phyloP scores from a whole-genome alignment of 305 asterid species.

The Euphrasia arctica region DNA sequence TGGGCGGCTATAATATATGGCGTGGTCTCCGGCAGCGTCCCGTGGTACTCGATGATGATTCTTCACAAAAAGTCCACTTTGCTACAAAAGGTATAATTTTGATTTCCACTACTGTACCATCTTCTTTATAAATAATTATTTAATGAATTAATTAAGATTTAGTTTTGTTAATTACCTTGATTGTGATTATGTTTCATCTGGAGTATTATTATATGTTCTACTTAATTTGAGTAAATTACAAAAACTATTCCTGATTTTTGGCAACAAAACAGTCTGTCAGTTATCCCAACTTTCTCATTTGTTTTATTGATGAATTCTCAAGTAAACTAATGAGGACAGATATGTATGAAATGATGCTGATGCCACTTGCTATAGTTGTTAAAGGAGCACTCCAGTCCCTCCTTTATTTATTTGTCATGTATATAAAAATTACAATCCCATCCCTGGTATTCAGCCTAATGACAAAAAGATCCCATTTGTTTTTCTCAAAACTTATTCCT shows the following conservation, averaged over 20 bases:
- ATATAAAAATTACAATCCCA: too few relatives aligned
- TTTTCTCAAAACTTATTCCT: neutral
- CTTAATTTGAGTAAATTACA: neutral
- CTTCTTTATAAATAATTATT: too few relatives aligned
- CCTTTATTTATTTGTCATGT: too few relatives aligned
- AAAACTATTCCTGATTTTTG: neutral
- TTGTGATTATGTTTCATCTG: neutral
- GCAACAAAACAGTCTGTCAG: neutral
- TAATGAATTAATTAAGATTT: neutral
- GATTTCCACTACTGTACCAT: neutral
- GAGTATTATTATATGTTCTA: too few relatives aligned
- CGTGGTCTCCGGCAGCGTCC: constrained; percentile 55
- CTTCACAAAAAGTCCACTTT: constrained; percentile 73
- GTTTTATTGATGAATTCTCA: too few relatives aligned
- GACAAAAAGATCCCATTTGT: neutral
- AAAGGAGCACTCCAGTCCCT: too few relatives aligned
- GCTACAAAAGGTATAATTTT: constrained; percentile 50
- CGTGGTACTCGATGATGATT: constrained; percentile 76
- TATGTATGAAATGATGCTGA: too few relatives aligned
- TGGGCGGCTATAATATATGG: constrained; percentile 82
- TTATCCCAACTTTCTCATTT: neutral
- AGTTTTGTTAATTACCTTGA: neutral
- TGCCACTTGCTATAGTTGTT: too few relatives aligned
- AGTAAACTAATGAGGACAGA: too few relatives aligned
- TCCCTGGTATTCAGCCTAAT: neutral